Conservation (phyloP, 768 basidiomycete genomes). For the Leccinum disarticulatum region DNA sequence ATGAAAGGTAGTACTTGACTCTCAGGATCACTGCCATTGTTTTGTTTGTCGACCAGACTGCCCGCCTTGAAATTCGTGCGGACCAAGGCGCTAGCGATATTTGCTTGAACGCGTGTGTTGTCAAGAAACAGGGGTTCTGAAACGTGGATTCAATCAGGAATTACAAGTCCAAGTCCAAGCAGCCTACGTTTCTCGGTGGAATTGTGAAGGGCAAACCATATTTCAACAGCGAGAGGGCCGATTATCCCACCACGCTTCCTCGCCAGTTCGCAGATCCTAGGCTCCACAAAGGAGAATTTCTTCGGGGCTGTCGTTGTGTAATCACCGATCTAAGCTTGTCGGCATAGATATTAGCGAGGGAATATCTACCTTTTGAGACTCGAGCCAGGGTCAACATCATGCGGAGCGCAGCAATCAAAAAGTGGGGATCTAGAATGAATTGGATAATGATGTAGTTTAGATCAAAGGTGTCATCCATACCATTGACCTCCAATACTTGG, state of each 20-base stretch:
- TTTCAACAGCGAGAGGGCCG: conserved; percentile 24
- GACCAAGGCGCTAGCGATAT: conserved; percentile 19
- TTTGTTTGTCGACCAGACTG: neutral
- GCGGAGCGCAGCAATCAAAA: conserved; percentile 18
- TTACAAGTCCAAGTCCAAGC: neutral
- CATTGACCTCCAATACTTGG: conserved; percentile 11
- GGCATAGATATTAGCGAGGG: too few relatives aligned
- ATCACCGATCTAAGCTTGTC: too few relatives aligned
- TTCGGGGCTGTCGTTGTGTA: too few relatives aligned
- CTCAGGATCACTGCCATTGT: neutral
- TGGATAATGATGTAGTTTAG: neutral
- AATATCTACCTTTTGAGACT: conserved; percentile 13
- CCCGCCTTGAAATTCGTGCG: neutral
- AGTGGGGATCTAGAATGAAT: conserved; percentile 4
- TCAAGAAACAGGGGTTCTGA: conserved; percentile 11
- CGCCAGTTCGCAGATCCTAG: conserved; percentile 16
- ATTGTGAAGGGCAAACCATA: conserved; percentile 16
- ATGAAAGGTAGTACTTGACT: conserved; percentile 5
- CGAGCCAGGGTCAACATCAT: conserved; percentile 18
- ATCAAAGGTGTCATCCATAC: conserved; percentile 3
- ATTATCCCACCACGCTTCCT: conserved; percentile 5
- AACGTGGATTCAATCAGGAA: neutral
- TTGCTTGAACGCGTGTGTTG: conserved; percentile 11
- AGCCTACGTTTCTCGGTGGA: conserved; percentile 4
- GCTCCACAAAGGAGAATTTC: conserved; percentile 10